Conservation (phyloP, 163 green algal species). For the Chloromonas sp. region DNA sequence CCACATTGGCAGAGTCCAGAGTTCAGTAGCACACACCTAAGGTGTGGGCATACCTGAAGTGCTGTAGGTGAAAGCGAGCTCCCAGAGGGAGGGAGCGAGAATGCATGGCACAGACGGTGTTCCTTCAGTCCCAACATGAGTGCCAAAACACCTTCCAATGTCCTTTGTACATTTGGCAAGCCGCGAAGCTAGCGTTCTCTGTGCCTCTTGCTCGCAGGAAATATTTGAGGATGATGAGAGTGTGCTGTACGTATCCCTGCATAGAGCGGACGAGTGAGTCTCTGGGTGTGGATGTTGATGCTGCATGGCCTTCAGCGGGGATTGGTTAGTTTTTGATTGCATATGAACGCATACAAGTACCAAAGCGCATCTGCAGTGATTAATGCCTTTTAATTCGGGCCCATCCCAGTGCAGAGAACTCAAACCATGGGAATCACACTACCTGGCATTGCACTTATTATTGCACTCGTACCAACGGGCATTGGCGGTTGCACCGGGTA, state of each 20-base stretch:
- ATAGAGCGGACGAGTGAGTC: constrained; percentile 48
- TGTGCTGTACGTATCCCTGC: constrained; percentile 80
- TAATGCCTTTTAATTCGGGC: too few species aligned
- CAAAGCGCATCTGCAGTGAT: background rate
- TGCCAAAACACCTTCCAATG: background rate
- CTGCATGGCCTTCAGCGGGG: background rate
- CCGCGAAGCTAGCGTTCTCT: background rate
- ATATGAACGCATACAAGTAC: background rate
- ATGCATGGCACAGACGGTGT: background rate
- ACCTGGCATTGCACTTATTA: too few species aligned
- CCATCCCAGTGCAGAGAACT: too few species aligned
- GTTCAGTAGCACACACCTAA: too few species aligned
- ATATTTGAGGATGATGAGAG: constrained; percentile 75
- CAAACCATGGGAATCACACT: too few species aligned
- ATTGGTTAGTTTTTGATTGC: background rate
- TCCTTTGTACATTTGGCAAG: background rate
- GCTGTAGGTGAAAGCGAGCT: too few species aligned
- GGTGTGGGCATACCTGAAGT: too few species aligned
- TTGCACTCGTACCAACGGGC: too few species aligned
- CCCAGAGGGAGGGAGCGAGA: too few species aligned
- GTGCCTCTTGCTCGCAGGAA: constrained; percentile 19
- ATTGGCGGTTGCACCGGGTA: too few species aligned
- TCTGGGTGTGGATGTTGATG: background rate
- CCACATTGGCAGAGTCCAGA: too few species aligned
- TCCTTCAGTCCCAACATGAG: background rate